phyloP scores from a whole-genome alignment of 2,329 filamentous ascomycete species.

The Calonectria pseudoreteaudii region DNA sequence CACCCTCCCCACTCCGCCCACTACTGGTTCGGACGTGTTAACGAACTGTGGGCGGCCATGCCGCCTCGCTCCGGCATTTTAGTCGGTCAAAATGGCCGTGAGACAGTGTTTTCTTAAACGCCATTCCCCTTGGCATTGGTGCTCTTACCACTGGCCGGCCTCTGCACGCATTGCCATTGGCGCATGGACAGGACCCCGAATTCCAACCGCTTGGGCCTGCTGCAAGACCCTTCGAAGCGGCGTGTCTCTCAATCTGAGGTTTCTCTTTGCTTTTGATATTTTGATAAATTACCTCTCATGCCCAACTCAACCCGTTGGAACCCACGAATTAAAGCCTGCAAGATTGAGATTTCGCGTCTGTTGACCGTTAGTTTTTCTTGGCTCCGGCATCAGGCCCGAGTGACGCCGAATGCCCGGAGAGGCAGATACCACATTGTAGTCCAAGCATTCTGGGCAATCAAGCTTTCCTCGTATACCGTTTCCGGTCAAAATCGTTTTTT shows the following conservation, averaged over 20 bases:
- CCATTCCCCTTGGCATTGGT: background rate
- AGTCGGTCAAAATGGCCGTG: constrained; percentile 3
- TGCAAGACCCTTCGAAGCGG: background rate
- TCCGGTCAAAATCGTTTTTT: background rate
- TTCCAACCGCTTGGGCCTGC: background rate
- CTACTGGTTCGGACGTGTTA: constrained; percentile 25
- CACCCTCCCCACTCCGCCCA: constrained; percentile 20
- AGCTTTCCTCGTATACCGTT: background rate
- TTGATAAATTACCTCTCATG: background rate
- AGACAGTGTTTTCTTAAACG: background rate
- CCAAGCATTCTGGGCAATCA: background rate
- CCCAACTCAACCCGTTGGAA: background rate
- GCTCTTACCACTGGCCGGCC: background rate
- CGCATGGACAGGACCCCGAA: background rate
- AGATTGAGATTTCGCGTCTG: background rate
- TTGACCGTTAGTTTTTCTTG: background rate
- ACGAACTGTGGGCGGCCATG: background rate
- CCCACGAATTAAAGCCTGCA: background rate
- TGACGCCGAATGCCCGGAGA: background rate
- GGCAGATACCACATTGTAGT: background rate
- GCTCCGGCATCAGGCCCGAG: background rate
- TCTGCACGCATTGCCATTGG: background rate
- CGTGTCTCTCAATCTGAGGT: constrained; percentile 13
- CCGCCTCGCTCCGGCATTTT: background rate
- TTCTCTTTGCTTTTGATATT: background rate